These are phyloP conservation scores for Fusarium nurragi DNA, from an alignment of 2,329 filamentous ascomycete species.

Conservation along the genomic window DNA sequence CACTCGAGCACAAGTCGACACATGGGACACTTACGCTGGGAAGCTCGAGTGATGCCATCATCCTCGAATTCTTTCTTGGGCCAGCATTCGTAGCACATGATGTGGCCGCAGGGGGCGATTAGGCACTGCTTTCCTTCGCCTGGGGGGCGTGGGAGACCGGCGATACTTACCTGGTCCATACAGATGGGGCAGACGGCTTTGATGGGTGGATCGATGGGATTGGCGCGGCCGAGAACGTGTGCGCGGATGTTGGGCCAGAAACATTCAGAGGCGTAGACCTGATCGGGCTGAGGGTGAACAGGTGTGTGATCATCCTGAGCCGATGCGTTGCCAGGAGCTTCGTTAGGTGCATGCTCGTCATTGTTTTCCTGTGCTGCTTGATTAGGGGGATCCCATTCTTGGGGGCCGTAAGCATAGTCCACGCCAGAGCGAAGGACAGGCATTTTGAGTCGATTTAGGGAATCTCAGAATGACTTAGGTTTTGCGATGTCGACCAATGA, in stretches of 20 bases:
- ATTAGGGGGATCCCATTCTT: too few relatives aligned
- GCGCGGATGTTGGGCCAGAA: slow-evolving; percentile 6
- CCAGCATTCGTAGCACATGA: slow-evolving; percentile 10
- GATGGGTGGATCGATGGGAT: neutral
- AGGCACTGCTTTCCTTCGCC: neutral
- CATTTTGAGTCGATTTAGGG: too few relatives aligned
- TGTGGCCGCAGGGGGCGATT: slow-evolving; percentile 11
- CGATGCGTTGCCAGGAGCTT: too few relatives aligned
- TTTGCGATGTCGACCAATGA: too few relatives aligned
- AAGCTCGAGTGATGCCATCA: too few relatives aligned
- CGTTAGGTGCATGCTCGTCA: too few relatives aligned
- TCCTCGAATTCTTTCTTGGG: neutral
- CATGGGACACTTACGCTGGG: neutral
- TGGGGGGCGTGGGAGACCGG: neutral
- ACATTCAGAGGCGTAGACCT: neutral
- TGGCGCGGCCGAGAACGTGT: neutral
- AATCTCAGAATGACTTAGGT: too few relatives aligned
- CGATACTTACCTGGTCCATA: neutral
- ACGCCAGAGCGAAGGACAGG: too few relatives aligned
- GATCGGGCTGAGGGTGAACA: too few relatives aligned
- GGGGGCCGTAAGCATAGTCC: too few relatives aligned
- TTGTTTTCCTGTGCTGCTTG: too few relatives aligned
- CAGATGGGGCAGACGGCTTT: slow-evolving; percentile 5
- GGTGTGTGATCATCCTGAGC: too few relatives aligned
- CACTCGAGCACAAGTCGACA: neutral